Evolutionary conservation across 2,329 filamentous ascomycete genomes (phyloP).

Genomic region (Sarocladiaceae sp.): DNA sequence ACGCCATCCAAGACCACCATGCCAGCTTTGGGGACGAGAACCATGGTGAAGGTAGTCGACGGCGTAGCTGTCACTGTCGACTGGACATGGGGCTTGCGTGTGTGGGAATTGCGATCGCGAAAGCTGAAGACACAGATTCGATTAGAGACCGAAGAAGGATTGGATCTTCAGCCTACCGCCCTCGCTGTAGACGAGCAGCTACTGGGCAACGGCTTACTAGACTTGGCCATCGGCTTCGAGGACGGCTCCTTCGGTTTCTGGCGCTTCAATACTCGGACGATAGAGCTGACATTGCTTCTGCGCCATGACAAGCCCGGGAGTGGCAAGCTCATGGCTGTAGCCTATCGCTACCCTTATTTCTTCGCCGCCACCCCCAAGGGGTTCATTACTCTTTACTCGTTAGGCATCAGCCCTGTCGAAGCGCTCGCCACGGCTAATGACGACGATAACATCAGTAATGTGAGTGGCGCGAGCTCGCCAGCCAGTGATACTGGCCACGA

Average conservation of each 20-base stretch:
- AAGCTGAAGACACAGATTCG: constrained; percentile 49
- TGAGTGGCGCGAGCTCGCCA: not conserved
- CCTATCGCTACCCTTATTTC: constrained; percentile 70
- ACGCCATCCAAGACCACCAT: constrained; percentile 9
- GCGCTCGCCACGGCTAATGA: not conserved
- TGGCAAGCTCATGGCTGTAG: constrained; percentile 65
- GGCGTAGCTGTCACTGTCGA: constrained; percentile 78
- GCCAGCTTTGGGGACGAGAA: constrained; percentile 35
- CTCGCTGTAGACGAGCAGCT: constrained; percentile 59
- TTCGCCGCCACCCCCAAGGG: constrained; percentile 74
- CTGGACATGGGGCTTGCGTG: constrained; percentile 62
- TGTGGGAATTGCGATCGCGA: constrained; percentile 69
- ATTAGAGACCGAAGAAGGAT: constrained; percentile 23
- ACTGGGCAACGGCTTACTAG: constrained; percentile 40
- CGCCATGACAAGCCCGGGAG: constrained; percentile 58
- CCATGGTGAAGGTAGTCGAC: constrained; percentile 73
- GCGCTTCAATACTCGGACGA: constrained; percentile 45
- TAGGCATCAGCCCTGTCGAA: constrained; percentile 26
- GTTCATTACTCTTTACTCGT: constrained; percentile 71
- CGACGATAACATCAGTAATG: not conserved
- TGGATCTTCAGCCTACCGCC: constrained; percentile 49
- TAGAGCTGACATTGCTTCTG: constrained; percentile 46
- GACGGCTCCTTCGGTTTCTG: constrained; percentile 72
- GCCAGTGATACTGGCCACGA: not conserved
- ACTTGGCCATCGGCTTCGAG: constrained; percentile 65